These are phyloP conservation scores for Gleditsia sinensis DNA, from an alignment of 306 rosid species.

Conservation along the genomic window DNA sequence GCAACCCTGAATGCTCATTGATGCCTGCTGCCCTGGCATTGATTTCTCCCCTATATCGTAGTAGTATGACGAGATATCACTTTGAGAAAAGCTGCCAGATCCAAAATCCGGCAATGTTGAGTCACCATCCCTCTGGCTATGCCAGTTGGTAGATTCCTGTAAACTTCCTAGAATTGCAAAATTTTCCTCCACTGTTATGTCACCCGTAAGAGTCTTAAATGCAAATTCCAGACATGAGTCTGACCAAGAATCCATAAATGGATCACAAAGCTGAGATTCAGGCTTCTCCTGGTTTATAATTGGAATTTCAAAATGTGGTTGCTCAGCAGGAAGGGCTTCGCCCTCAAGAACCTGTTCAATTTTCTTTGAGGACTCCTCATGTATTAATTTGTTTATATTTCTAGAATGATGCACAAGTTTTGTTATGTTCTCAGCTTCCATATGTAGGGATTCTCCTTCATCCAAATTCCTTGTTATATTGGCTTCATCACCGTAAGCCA, in stretches of 20 bases:
- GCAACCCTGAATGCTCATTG: conserved; percentile 42
- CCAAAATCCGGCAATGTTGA: conserved; percentile 53
- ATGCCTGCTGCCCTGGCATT: conserved; percentile 36
- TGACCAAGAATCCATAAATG: conserved; percentile 67
- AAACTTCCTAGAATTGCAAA: conserved; percentile 48
- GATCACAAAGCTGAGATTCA: conserved; percentile 40
- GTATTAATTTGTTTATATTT: conserved; percentile 1
- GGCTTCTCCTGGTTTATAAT: conserved; percentile 26
- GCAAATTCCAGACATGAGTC: conserved; percentile 85
- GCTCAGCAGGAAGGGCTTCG: conserved; percentile 35
- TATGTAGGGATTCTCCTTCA: conserved; percentile 34
- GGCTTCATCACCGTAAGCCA: conserved; percentile 24
- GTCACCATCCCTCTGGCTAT: conserved; percentile 33
- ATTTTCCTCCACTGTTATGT: conserved; percentile 63
- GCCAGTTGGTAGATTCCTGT: conserved; percentile 42
- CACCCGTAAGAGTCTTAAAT: conserved; percentile 73
- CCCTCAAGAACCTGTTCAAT: conserved; percentile 21
- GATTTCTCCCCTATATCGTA: conserved; percentile 50
- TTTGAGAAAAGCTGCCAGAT: conserved; percentile 50
- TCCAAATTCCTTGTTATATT: conserved; percentile 16
- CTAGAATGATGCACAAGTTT: not conserved
- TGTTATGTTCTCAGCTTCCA: not conserved
- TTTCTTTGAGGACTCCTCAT: conserved; percentile 28
- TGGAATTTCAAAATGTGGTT: conserved; percentile 40
- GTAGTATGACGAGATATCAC: conserved; percentile 51